These are phyloP conservation scores for Plectosphaerella sp. DNA, from an alignment of 2,329 filamentous ascomycete species.

Conservation along the genomic window DNA sequence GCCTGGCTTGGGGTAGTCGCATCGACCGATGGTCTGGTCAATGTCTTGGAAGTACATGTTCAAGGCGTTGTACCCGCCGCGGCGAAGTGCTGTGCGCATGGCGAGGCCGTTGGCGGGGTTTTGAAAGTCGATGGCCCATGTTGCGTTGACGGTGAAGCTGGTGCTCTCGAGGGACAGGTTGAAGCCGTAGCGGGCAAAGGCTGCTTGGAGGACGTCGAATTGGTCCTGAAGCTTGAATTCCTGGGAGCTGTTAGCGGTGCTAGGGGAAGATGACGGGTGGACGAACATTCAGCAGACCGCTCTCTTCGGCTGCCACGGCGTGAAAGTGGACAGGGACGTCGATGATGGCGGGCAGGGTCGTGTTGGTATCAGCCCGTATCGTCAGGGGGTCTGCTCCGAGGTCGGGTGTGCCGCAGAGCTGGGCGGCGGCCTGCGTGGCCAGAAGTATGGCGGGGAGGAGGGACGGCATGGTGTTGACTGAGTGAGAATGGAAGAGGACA, in stretches of 20 bases:
- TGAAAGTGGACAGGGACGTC: neutral
- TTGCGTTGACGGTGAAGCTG: conserved; percentile 23
- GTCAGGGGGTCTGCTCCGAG: neutral
- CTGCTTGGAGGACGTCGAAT: conserved; percentile 17
- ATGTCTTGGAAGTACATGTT: conserved; percentile 36
- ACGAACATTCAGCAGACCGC: neutral
- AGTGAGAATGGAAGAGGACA: no score
- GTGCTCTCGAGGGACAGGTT: conserved; percentile 21
- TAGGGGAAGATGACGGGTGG: neutral
- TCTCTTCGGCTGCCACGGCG: neutral
- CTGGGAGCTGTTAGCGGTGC: conserved; percentile 2
- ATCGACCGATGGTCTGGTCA: conserved; percentile 31
- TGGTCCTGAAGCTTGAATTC: conserved; percentile 15
- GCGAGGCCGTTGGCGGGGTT: conserved; percentile 20
- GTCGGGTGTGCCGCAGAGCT: neutral
- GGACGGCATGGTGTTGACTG: no score
- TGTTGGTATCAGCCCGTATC: neutral
- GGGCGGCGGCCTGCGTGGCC: neutral
- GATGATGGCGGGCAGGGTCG: neutral
- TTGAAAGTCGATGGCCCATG: conserved; percentile 14
- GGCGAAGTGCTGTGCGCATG: conserved; percentile 34
- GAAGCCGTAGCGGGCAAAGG: conserved; percentile 19
- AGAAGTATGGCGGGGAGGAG: neutral
- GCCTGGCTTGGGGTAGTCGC: conserved; percentile 28
- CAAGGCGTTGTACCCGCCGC: conserved; percentile 28